Percentiles rank a stretch among this genome's conserved stretches.
phyloP scores from a whole-genome alignment of 1,139 yeast genomes.

The Geotrichum armillariae region DNA sequence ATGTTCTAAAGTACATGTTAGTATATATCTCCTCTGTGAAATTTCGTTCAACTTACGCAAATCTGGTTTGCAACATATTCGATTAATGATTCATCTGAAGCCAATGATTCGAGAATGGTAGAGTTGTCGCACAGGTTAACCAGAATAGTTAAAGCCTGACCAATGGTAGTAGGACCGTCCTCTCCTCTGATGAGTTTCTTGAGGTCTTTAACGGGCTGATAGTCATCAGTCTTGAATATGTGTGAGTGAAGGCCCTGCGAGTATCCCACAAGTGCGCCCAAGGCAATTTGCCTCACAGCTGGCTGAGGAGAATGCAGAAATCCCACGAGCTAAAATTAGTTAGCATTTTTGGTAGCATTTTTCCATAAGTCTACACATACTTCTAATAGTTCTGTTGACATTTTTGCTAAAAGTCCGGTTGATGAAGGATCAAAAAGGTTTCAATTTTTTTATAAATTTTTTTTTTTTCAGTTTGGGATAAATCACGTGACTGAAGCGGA shows the following conservation, averaged over 20 bases:
- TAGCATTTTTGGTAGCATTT: background rate
- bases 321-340: slow-evolving; percentile 50
- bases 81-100: slow-evolving; percentile 62
- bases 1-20: slow-evolving; percentile 38
- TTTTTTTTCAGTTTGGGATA: slow-evolving; percentile 1
- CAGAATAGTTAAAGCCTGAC: slow-evolving; percentile 69
- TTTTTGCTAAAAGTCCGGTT: slow-evolving; percentile 8
- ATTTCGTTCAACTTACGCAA: slow-evolving; percentile 29
- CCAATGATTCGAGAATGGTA: slow-evolving; percentile 57
- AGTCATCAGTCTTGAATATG: slow-evolving; percentile 70
- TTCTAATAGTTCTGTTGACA: slow-evolving; percentile 32
- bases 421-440: background rate
- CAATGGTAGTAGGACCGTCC: slow-evolving; percentile 24
- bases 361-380: slow-evolving; percentile 21
- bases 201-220: slow-evolving; percentile 72
- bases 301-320: slow-evolving; percentile 84
- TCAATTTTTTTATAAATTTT: background rate
- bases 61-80: slow-evolving; percentile 56
- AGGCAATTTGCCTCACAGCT: slow-evolving; percentile 80
- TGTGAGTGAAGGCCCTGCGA: slow-evolving; percentile 67
- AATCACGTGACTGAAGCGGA: slow-evolving; percentile 5
- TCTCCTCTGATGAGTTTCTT: slow-evolving; percentile 57
- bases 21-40: slow-evolving; percentile 12
- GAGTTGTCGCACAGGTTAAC: slow-evolving; percentile 79
- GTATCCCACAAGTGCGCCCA: slow-evolving; percentile 80